These are phyloP conservation scores for Aspergillus panamensis DNA, from an alignment of 495 filamentous ascomycete genomes.

Conservation along the genomic window DNA sequence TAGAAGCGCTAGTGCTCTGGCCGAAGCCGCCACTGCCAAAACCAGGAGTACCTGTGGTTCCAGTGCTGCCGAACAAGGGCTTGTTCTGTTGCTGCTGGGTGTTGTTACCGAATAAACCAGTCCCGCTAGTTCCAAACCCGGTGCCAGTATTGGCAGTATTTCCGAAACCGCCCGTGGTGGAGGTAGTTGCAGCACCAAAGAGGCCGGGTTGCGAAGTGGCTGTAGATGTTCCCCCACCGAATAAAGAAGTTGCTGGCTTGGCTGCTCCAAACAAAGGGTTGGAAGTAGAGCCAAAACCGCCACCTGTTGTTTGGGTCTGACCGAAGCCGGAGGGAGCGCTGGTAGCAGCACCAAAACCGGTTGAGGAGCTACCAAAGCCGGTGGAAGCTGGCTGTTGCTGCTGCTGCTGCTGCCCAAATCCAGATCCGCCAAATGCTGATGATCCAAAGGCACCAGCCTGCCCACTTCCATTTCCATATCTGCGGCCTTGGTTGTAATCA, in stretches of 20 bases:
- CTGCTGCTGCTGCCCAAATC: slow-evolving; percentile 40
- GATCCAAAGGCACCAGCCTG: slow-evolving; percentile 80
- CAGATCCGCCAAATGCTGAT: slow-evolving; percentile 38
- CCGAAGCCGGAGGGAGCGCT: slow-evolving; percentile 42
- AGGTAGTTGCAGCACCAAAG: slow-evolving; percentile 28
- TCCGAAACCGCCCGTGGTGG: slow-evolving; percentile 32
- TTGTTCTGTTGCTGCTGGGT: slow-evolving; percentile 41
- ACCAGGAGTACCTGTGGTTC: slow-evolving; percentile 28
- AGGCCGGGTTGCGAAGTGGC: slow-evolving; percentile 26
- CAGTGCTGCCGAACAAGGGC: slow-evolving; percentile 31
- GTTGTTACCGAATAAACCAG: slow-evolving; percentile 46
- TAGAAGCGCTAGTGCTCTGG: slow-evolving; percentile 33
- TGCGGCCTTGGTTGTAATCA: slow-evolving; percentile 85
- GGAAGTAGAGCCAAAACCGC: slow-evolving; percentile 52
- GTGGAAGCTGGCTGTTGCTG: slow-evolving; percentile 21
- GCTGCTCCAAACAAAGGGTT: slow-evolving; percentile 40
- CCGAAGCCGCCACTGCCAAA: slow-evolving; percentile 43
- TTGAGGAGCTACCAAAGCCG: slow-evolving; percentile 51
- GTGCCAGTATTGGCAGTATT: slow-evolving; percentile 23
- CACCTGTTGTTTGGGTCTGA: slow-evolving; percentile 51
- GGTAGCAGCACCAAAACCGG: slow-evolving; percentile 54
- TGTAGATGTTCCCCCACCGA: slow-evolving; percentile 31
- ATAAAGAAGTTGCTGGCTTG: slow-evolving; percentile 41
- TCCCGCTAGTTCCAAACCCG: slow-evolving; percentile 32
- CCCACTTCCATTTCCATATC: slow-evolving; percentile 74